Percentiles rank a stretch among this genome's conserved stretches.
Conservation (phyloP, 441 rosid genomes). For the Gossypium schwendimanii region DNA sequence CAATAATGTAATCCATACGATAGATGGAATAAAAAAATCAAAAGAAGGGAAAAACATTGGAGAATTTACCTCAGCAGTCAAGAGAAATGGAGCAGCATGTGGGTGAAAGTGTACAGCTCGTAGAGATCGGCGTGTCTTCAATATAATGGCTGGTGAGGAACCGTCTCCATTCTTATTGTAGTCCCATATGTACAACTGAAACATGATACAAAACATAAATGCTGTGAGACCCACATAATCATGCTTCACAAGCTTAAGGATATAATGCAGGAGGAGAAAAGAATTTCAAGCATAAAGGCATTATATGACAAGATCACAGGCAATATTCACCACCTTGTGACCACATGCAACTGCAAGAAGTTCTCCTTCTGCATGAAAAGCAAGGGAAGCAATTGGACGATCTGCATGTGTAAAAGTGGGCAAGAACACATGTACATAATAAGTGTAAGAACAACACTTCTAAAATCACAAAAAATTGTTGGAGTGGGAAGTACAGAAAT, state of each 20-base stretch:
- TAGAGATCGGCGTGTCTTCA: conserved; percentile 74
- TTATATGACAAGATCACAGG: background rate
- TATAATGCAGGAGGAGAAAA: background rate
- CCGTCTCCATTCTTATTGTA: conserved; percentile 60
- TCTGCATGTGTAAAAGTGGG: conserved; percentile 28
- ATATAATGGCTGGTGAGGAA: conserved; percentile 58
- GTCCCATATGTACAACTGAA: conserved; percentile 77
- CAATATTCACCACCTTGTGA: conserved; percentile 60
- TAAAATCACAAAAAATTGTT: conserved; percentile 11
- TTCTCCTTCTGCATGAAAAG: conserved; percentile 88
- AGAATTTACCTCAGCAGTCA: conserved; percentile 85
- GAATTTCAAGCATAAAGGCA: background rate
- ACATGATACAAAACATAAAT: conserved; percentile 22
- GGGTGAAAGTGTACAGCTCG: conserved; percentile 97
- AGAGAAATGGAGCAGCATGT: conserved; percentile 78
- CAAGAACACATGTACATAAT: background rate
- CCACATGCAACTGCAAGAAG: conserved; percentile 92
- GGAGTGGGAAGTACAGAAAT: conserved; percentile 55
- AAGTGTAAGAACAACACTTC: background rate
- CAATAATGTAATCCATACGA: conserved; percentile 32
- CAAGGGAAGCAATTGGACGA: conserved; percentile 92
- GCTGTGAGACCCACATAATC: background rate
- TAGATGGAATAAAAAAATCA: conserved; percentile 18
- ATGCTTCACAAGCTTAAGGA: background rate
- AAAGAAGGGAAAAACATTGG: conserved; percentile 16